A percentile compares a stretch with the other conserved stretches of the same genome.
These are phyloP conservation scores for Ceratocystis papillata DNA, from an alignment of 2,329 filamentous ascomycete species.

Conservation along the genomic window DNA sequence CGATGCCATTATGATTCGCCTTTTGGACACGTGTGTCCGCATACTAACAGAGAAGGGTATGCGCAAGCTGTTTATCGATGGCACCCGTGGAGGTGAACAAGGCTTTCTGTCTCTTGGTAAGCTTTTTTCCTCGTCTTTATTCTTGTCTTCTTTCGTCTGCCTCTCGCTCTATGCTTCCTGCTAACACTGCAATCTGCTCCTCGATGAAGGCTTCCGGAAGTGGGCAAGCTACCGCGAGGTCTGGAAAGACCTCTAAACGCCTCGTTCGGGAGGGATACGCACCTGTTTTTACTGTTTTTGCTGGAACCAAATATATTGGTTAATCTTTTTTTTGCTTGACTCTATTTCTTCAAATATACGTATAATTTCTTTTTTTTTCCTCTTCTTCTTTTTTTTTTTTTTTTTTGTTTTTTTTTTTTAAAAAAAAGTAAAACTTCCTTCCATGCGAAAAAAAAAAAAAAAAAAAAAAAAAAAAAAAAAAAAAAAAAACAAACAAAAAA, in stretches of 20 bases:
- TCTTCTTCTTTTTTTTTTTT: background rate
- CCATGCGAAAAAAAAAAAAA: background rate
- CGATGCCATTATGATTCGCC: conserved; percentile 42
- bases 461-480: background rate
- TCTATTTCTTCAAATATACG: background rate
- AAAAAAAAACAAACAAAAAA: background rate
- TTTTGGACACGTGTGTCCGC: conserved; percentile 44
- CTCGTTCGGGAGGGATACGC: background rate
- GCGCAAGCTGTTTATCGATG: conserved; percentile 46
- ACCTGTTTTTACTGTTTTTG: background rate
- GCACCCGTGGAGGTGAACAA: conserved; percentile 41
- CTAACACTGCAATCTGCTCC: conserved; percentile 15
- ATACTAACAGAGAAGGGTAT: conserved; percentile 41
- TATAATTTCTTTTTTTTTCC: background rate
- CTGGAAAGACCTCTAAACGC: conserved; percentile 36
- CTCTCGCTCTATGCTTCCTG: background rate
- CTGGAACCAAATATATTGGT: background rate
- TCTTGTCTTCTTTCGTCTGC: background rate
- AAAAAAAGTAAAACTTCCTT: background rate
- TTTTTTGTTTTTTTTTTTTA: background rate
- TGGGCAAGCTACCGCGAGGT: conserved; percentile 49
- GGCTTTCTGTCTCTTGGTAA: conserved; percentile 44
- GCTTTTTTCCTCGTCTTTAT: conserved; percentile 24
- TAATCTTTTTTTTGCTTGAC: background rate
- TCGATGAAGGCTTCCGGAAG: conserved; percentile 42